Conservation (phyloP, 2,329 filamentous ascomycete species). For the Aspergillus ustus region DNA sequence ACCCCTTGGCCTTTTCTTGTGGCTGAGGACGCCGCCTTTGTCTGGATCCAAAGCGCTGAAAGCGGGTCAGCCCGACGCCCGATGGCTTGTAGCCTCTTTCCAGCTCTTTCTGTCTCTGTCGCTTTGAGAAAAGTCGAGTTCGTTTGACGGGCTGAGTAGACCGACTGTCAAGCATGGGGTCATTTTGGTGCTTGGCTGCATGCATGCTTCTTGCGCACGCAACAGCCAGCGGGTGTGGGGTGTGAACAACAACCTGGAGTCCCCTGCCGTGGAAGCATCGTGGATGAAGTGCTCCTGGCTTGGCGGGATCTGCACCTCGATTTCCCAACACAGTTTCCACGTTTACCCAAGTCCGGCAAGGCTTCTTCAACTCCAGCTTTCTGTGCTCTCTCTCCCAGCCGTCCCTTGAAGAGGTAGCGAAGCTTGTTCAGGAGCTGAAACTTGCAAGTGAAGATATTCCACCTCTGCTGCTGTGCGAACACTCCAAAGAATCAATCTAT, state of each 20-base stretch:
- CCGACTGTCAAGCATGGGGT: not conserved
- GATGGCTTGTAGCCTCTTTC: not conserved
- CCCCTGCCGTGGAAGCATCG: not conserved
- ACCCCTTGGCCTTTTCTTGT: not conserved
- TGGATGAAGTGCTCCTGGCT: slow-evolving; percentile 3
- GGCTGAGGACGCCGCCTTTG: not conserved
- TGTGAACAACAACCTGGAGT: not conserved
- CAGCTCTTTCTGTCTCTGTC: not conserved
- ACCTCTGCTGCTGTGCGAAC: too few relatives aligned
- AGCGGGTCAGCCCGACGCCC: slow-evolving; percentile 9
- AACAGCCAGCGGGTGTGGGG: not conserved
- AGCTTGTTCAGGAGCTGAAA: not conserved
- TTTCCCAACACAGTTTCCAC: slow-evolving; percentile 22
- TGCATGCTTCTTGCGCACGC: not conserved
- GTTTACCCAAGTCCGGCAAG: slow-evolving; percentile 23
- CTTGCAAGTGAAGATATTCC: not conserved
- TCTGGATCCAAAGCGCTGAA: not conserved
- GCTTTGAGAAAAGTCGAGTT: not conserved
- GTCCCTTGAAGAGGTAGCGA: not conserved
- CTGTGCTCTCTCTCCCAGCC: not conserved
- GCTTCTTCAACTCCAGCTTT: not conserved
- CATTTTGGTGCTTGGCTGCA: not conserved
- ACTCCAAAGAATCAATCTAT: too few relatives aligned
- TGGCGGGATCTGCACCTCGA: slow-evolving; percentile 20
- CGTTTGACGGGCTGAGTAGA: not conserved